phyloP scores from a whole-genome alignment of 1,139 yeast species.

The Hemisphaericaspora lyxosophila region DNA sequence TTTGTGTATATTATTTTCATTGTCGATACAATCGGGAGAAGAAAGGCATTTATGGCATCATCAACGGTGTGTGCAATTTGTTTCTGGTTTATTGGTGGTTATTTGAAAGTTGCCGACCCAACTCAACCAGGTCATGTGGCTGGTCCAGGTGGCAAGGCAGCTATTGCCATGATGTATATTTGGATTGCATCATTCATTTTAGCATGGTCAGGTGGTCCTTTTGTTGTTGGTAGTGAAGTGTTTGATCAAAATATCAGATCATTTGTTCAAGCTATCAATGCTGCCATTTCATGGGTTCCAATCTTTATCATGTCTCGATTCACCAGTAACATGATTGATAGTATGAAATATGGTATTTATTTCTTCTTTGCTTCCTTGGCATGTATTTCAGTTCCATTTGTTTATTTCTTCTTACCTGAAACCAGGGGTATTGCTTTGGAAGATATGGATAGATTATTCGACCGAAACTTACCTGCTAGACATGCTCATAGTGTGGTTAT shows the following conservation, averaged over 20 bases:
- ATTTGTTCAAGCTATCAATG: slow-evolving; percentile 44
- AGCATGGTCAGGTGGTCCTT: slow-evolving; percentile 49
- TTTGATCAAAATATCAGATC: slow-evolving; percentile 44
- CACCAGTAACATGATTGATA: slow-evolving; percentile 37
- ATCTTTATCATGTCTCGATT: slow-evolving; percentile 42
- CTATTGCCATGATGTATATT: slow-evolving; percentile 44
- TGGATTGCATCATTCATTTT: slow-evolving; percentile 45
- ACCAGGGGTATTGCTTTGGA: slow-evolving; percentile 45
- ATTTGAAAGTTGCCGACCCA: slow-evolving; percentile 39
- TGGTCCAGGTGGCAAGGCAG: slow-evolving; percentile 46
- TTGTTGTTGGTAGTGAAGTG: slow-evolving; percentile 43
- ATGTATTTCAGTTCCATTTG: slow-evolving; percentile 34
- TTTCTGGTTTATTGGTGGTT: slow-evolving; percentile 47
- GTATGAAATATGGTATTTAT: slow-evolving; percentile 42
- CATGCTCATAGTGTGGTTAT: slow-evolving; percentile 30
- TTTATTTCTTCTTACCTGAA: slow-evolving; percentile 38
- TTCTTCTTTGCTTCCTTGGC: slow-evolving; percentile 41
- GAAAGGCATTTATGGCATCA: slow-evolving; percentile 40
- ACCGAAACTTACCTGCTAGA: slow-evolving; percentile 26
- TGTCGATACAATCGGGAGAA: slow-evolving; percentile 40
- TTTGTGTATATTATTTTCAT: slow-evolving; percentile 36
- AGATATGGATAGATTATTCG: slow-evolving; percentile 44
- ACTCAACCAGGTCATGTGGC: slow-evolving; percentile 34
- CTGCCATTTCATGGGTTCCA: slow-evolving; percentile 45
- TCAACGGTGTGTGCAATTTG: slow-evolving; percentile 38